These are phyloP conservation scores for Drechslera avenae DNA, from an alignment of 2,329 filamentous ascomycete genomes.

Conservation along the genomic window DNA sequence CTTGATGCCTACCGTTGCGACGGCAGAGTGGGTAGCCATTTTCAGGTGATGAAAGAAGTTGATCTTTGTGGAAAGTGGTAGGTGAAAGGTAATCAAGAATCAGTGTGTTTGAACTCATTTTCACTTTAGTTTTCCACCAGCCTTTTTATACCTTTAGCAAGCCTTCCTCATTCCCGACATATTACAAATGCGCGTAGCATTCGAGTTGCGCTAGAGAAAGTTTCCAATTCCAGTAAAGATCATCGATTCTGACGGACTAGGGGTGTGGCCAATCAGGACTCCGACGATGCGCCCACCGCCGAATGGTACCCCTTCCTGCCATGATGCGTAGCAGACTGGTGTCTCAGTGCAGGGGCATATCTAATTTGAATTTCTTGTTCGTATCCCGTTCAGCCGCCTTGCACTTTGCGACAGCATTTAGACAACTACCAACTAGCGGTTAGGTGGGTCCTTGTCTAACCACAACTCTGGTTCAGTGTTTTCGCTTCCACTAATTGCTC, in stretches of 20 bases:
- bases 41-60: neutral
- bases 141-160: neutral
- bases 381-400: too few species aligned
- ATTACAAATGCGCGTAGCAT: conserved; percentile 9
- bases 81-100: neutral
- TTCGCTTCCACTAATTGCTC: too few species aligned
- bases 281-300: too few species aligned
- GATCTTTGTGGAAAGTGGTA: neutral
- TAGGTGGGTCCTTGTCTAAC: too few species aligned
- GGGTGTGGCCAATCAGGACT: neutral
- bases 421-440: too few species aligned
- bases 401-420: too few species aligned
- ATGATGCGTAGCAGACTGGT: too few species aligned
- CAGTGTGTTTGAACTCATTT: neutral
- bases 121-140: neutral
- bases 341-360: too few species aligned
- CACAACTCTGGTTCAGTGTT: too few species aligned
- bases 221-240: conserved; percentile 9
- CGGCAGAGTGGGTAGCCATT: conserved; percentile 47
- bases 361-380: too few species aligned
- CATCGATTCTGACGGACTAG: neutral
- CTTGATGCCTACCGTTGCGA: conserved; percentile 49
- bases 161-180: too few species aligned
- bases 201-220: conserved; percentile 2
- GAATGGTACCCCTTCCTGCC: too few species aligned